These are phyloP conservation scores for Geosmithia flava DNA, from an alignment of 2,329 filamentous ascomycete species.

Conservation along the genomic window DNA sequence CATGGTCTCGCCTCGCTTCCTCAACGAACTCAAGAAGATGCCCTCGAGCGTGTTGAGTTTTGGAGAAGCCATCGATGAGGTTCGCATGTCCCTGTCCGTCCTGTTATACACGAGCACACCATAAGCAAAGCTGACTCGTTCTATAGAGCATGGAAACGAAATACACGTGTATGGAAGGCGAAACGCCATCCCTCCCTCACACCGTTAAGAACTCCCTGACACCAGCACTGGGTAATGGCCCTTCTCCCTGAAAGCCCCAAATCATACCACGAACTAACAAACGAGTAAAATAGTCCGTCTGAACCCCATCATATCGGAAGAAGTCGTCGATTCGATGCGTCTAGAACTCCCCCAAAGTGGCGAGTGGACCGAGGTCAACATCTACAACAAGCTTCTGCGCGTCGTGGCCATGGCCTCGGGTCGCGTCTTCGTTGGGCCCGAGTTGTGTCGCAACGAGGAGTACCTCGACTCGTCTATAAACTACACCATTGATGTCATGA, in stretches of 20 bases:
- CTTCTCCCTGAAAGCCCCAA: too few species aligned
- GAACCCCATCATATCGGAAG: constrained; percentile 23
- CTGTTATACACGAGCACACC: background rate
- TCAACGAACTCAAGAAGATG: constrained; percentile 8
- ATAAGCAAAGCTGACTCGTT: background rate
- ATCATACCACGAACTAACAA: too few species aligned
- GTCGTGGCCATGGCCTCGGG: constrained; percentile 33
- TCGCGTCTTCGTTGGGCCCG: constrained; percentile 32
- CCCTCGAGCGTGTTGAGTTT: constrained; percentile 6
- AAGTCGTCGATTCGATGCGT: constrained; percentile 19
- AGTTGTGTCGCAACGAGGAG: constrained; percentile 28
- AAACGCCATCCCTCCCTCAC: constrained; percentile 12
- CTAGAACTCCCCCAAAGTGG: constrained; percentile 21
- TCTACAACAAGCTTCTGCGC: constrained; percentile 26
- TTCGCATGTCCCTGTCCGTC: too few species aligned
- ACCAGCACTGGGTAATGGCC: constrained; percentile 16
- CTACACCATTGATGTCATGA: constrained; percentile 30
- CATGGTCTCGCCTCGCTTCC: constrained; percentile 15
- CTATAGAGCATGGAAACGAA: constrained; percentile 16
- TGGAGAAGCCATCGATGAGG: constrained; percentile 3
- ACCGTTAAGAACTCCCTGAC: constrained; percentile 19
- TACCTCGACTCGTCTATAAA: constrained; percentile 34
- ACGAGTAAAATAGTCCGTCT: too few species aligned
- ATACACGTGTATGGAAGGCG: constrained; percentile 17
- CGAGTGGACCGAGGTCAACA: constrained; percentile 24